Base-by-base conservation (phyloP, 2,329 filamentous ascomycete genomes). In the Ilyonectria sp. region DNA sequence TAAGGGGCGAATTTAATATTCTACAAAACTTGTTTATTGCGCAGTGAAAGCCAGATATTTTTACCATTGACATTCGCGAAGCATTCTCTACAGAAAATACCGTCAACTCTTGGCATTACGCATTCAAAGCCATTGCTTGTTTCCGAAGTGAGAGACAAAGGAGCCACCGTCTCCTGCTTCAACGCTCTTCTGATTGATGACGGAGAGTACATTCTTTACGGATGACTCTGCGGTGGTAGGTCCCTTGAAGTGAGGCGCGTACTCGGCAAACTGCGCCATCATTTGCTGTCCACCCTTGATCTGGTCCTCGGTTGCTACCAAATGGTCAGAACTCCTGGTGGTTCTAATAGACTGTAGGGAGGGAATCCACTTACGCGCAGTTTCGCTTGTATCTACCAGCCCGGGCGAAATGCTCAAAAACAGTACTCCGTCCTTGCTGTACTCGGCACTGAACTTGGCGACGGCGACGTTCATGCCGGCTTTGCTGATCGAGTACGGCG, bases 111-210 rank as follows among this genome's bases (percentile, higher is more conserved):
- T 33, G 8, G 2, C 31, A 33, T 1, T 33, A 4, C 8, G 31
- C 8, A 33, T n/a, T 77, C 19, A 89, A 9, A 89, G 50, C 87
- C 86, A 89, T 60, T 84, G 80, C 76, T 87, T 85, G 69, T 81
- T 86, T 4, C 87, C 86, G 63, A 82, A 72, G 40, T 91, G 88
- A 31, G 86, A 87, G 1, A 90, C 69, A 70, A 88, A 89, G 0
- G 79, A 75, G 3, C 89, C 89, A 2, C 81, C 86, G 71, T 84
- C 70, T 0, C 83, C 85, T 44, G 75, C 79, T 53, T 85, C 82
- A 9, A 89, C 75, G 31, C 80, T 86, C 2, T 81, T 77, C 15
- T 78, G 79, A 4, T 73, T 31, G 0, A 79, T 68, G 29, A 85
- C 80, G 3, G 79, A 74, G 46, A 81, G 60, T 7, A 85, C 73